These are phyloP conservation scores for Mycena haematopus DNA, from an alignment of 768 basidiomycete species.

Conservation along the genomic window DNA sequence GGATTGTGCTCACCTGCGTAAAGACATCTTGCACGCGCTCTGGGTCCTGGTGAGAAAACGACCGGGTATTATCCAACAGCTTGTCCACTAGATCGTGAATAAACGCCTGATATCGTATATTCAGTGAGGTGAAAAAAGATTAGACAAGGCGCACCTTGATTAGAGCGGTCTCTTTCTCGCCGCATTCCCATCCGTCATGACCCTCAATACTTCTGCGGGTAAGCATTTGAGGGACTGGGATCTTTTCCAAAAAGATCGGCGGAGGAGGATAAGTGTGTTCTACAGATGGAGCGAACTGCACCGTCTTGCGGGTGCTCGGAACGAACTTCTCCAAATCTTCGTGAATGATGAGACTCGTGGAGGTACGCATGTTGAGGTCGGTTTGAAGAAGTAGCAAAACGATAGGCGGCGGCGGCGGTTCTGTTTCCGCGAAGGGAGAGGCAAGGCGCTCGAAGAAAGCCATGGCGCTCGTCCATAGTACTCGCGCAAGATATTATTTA, in stretches of 20 bases:
- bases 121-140: slow-evolving; percentile 12
- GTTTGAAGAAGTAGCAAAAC: slow-evolving; percentile 23
- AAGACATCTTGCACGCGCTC: slow-evolving; percentile 7
- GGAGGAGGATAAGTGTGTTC: slow-evolving; percentile 21
- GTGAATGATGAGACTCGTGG: slow-evolving; percentile 20
- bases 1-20: slow-evolving; percentile 4
- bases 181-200: not conserved
- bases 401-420: slow-evolving; percentile 18
- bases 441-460: slow-evolving; percentile 3
- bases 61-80: slow-evolving; percentile 19
- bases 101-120: slow-evolving; percentile 11
- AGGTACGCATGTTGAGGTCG: slow-evolving; percentile 12
- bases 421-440: slow-evolving; percentile 23
- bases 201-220: slow-evolving; percentile 3
- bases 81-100: slow-evolving; percentile 15
- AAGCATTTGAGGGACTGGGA: not conserved
- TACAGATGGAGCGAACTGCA: slow-evolving; percentile 5
- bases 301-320: slow-evolving; percentile 8
- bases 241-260: slow-evolving; percentile 5
- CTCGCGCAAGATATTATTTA: slow-evolving; percentile 14
- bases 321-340: slow-evolving; percentile 15
- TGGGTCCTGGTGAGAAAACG: slow-evolving; percentile 2
- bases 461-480: slow-evolving; percentile 18
- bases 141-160: slow-evolving; percentile 17
- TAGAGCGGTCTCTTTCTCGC: not conserved